Conservation (phyloP, 768 basidiomycete species). For the Mycena pura region DNA sequence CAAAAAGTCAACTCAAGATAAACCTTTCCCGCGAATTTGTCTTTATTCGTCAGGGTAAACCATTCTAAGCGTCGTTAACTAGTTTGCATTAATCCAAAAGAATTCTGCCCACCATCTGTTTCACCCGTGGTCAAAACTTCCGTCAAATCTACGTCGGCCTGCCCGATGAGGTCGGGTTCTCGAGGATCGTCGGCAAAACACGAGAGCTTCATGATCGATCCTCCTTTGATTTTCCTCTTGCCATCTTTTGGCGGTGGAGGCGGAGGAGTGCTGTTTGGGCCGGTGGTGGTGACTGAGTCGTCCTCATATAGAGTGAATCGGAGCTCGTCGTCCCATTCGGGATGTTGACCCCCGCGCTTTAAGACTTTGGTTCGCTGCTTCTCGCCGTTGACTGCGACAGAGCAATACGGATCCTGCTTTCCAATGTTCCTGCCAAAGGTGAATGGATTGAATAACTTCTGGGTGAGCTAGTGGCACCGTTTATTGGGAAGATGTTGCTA, state of each 20-base stretch:
- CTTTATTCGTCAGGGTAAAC: conserved; percentile 90
- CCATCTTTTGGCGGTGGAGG: conserved; percentile 71
- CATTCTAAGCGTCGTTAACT: conserved; percentile 66
- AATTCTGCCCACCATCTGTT: conserved; percentile 79
- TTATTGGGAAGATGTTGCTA: conserved; percentile 92
- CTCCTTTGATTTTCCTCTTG: conserved; percentile 68
- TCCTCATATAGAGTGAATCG: conserved; percentile 91
- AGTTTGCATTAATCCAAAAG: background rate
- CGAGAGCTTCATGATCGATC: conserved; percentile 76
- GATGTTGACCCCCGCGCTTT: conserved; percentile 96
- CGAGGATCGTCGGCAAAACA: conserved; percentile 96
- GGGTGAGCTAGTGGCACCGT: conserved; percentile 31
- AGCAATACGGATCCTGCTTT: conserved; percentile 97
- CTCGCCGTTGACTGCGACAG: conserved; percentile 78
- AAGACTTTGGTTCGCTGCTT: conserved; percentile 91
- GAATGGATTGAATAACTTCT: background rate
- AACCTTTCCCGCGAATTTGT: conserved; percentile 93
- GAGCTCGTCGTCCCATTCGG: conserved; percentile 98
- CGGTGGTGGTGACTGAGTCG: conserved; percentile 50
- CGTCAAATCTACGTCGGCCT: conserved; percentile 84
- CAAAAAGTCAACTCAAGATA: conserved; percentile 97
- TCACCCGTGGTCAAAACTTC: conserved; percentile 94
- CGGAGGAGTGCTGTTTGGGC: conserved; percentile 59
- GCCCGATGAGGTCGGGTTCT: conserved; percentile 96
- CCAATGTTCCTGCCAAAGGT: conserved; percentile 68